phyloP scores from a whole-genome alignment of 352 stramenopile species.

The Peronospora tabacina region DNA sequence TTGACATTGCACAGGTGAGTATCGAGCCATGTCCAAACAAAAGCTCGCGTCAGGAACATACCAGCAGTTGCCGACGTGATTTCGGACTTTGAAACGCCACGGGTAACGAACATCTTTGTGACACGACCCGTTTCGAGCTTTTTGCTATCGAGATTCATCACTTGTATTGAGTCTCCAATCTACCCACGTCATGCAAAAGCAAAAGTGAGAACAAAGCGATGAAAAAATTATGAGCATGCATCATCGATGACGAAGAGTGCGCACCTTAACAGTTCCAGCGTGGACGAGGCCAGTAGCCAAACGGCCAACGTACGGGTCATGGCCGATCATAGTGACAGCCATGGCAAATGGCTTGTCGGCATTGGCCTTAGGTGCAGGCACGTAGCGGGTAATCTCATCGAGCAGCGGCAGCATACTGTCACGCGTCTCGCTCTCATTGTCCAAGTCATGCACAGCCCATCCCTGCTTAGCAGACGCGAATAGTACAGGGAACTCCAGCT shows the following conservation, averaged over 20 bases:
- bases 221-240: background rate
- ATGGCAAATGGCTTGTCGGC: constrained; percentile 88
- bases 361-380: constrained; percentile 83
- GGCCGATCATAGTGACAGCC: constrained; percentile 93
- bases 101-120: constrained; percentile 86
- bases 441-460: constrained; percentile 90
- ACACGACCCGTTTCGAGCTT: constrained; percentile 70
- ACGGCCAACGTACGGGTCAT: constrained; percentile 96
- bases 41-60: constrained; percentile 13
- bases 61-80: constrained; percentile 79
- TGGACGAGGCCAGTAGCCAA: constrained; percentile 95
- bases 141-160: constrained; percentile 84
- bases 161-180: constrained; percentile 84
- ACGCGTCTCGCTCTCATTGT: constrained; percentile 48
- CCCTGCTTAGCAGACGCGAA: constrained; percentile 94
- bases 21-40: constrained; percentile 1
- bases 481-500: constrained; percentile 95
- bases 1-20: constrained; percentile 1
- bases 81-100: constrained; percentile 77
- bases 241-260: background rate
- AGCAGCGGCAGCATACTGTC: constrained; percentile 94
- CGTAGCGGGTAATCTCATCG: constrained; percentile 93
- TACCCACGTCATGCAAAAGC: constrained; percentile 12
- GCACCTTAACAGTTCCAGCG: constrained; percentile 82
- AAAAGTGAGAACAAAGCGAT: constrained; percentile 5